Conservation (phyloP, 2,329 filamentous ascomycete genomes). For the Alternaria conjuncta region DNA sequence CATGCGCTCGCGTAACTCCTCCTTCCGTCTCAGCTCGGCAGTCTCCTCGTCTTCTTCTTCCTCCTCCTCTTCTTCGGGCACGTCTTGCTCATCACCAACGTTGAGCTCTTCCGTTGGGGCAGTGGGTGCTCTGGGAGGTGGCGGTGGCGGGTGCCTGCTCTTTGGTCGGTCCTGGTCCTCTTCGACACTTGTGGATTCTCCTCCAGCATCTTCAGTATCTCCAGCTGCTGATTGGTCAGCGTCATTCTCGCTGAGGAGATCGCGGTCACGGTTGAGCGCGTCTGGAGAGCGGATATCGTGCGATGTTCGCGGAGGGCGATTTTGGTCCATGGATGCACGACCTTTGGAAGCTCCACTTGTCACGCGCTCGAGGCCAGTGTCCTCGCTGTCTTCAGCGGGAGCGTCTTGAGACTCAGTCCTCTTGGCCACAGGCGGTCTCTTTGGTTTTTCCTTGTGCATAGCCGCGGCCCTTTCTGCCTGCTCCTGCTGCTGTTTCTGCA, state of each 20-base stretch:
- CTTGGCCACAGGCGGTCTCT: constrained; percentile 73
- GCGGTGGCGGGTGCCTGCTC: constrained; percentile 23
- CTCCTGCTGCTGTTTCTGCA: constrained; percentile 93
- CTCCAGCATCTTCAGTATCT: constrained; percentile 67
- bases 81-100: constrained; percentile 59
- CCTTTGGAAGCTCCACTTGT: constrained; percentile 41
- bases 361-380: constrained; percentile 46
- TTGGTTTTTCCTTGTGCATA: constrained; percentile 84
- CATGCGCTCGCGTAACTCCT: constrained; percentile 93
- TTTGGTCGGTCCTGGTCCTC: constrained; percentile 69
- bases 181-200: constrained; percentile 72
- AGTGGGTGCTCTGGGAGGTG: constrained; percentile 40
- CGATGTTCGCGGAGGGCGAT: constrained; percentile 47
- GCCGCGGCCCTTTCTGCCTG: constrained; percentile 83
- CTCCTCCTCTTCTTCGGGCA: constrained; percentile 62
- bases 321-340: constrained; percentile 50
- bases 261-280: constrained; percentile 52
- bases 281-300: constrained; percentile 51
- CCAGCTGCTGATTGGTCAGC: constrained; percentile 69
- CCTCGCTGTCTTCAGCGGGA: constrained; percentile 43
- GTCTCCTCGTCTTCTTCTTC: constrained; percentile 86
- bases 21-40: constrained; percentile 81
- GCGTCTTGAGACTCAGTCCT: constrained; percentile 56
- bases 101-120: constrained; percentile 53
- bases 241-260: constrained; percentile 68